phyloP scores from a whole-genome alignment of 345 rosid species.

The Theobroma cacao region DNA sequence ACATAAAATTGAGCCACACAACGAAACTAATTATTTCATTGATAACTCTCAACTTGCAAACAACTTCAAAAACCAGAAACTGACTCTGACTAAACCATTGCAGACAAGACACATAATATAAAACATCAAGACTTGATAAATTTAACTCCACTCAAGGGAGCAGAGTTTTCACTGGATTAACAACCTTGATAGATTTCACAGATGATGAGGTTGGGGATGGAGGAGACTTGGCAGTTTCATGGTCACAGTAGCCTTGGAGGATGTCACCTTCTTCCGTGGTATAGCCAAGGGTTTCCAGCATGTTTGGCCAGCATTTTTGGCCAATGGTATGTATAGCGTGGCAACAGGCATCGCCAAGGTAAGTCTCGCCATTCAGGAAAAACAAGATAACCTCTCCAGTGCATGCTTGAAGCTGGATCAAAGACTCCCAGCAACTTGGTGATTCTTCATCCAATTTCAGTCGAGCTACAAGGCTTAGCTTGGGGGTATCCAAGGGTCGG shows the following conservation, averaged over 20 bases:
- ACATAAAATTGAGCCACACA: too few relatives aligned
- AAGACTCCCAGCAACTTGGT: slow-evolving; percentile 46
- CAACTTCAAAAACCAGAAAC: not conserved
- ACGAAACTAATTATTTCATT: not conserved
- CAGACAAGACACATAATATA: not conserved
- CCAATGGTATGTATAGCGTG: slow-evolving; percentile 36
- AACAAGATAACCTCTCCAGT: slow-evolving; percentile 46
- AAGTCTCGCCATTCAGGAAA: slow-evolving; percentile 51
- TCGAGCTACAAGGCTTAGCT: slow-evolving; percentile 19
- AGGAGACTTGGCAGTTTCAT: not conserved
- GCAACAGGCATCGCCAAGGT: slow-evolving; percentile 46
- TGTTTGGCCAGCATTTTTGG: slow-evolving; percentile 45
- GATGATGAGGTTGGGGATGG: not conserved
- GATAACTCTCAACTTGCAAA: not conserved
- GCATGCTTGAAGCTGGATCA: slow-evolving; percentile 52
- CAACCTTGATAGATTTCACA: not conserved
- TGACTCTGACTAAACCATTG: not conserved
- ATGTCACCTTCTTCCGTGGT: slow-evolving; percentile 45
- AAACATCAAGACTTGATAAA: not conserved
- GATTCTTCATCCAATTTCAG: slow-evolving; percentile 20
- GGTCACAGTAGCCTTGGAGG: slow-evolving; percentile 51
- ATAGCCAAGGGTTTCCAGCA: slow-evolving; percentile 44
- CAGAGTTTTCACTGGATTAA: not conserved
- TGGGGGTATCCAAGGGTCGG: not conserved
- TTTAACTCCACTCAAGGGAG: not conserved